Base-by-base conservation (phyloP, 2,329 filamentous ascomycete genomes). In the Coleophoma crateriformis region DNA sequence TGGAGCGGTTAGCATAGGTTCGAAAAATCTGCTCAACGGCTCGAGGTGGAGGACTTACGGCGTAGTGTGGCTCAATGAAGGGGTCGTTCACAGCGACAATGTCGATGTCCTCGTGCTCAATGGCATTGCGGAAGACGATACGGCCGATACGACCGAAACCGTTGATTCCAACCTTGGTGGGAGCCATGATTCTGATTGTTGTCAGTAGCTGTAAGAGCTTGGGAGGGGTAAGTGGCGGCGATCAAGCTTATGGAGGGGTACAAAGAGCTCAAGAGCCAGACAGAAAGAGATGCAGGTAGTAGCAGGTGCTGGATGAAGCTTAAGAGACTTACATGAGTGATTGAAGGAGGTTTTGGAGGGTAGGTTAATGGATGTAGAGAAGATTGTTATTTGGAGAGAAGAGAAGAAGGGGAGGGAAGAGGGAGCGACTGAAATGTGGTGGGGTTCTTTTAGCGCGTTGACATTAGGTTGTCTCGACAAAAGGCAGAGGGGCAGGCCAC, bases 111-210 rank as follows among this genome's bases (percentile, higher is more conserved):
- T 81, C 75, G 77, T 92, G 87, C 84, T 95, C 87, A 70, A 95
- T 72, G 67, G 92, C 89, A 80, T 96, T 97, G 79, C 92, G 90
- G 88, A 97, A 94, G 81, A 97, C 86, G 74, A 99, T 96, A 74
- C 94, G 88, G 69, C 94, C 94, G 77, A 99, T 99, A 77, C 94
- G 91, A 79, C 94, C 94, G 82, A 99, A 99, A 75, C 94, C 92
- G 87, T 96, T 97, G 87, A 96, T 96, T 74, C 90, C 90, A 71
- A 95, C 89, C 84, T 95, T 82, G 71, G 78, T 71, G 46, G 61
- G 64, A 70, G 69, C 67, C 74, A 79, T 80, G 58, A 65, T 78
- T 64, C 60, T 65, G 62, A 37, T 27, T 50, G 47, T 44, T 14
- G 10, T 44, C 32, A 44, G 19, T 8, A 27, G 37, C 22, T 39